Evolutionary conservation across 192 early-diverging fungal species (phyloP).

Genomic region (Borealophlyctis nickersoniae): DNA sequence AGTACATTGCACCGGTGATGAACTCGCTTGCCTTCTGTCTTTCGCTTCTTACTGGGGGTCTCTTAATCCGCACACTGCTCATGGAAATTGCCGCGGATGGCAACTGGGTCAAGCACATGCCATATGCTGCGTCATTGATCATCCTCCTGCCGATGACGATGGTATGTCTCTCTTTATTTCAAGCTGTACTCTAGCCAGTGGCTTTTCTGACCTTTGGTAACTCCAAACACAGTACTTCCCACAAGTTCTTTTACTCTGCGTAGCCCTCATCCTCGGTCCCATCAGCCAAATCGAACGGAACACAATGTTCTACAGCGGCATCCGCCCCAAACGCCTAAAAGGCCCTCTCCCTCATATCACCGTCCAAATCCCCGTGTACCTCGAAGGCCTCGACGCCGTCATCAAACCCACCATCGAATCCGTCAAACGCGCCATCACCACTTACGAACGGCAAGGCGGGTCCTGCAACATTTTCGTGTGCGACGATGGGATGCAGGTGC

Average conservation of each 20-base stretch:
- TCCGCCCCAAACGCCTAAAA: constrained; percentile 18
- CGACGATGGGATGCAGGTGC: constrained; percentile 28
- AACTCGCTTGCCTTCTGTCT: too few relatives aligned
- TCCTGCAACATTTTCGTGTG: constrained; percentile 20
- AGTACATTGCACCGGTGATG: too few relatives aligned
- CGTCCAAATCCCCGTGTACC: constrained; percentile 28
- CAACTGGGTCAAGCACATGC: not conserved
- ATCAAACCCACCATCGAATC: constrained; percentile 26
- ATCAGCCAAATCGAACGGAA: constrained; percentile 21
- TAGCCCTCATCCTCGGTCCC: constrained; percentile 11
- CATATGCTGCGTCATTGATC: not conserved
- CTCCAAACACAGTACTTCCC: constrained; percentile 4
- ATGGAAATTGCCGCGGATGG: not conserved
- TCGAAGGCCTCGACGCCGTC: constrained; percentile 23
- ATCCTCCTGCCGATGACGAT: too few relatives aligned
- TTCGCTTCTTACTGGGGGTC: too few relatives aligned
- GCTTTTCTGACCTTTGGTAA: too few relatives aligned
- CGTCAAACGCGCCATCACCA: constrained; percentile 12
- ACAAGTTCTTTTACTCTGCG: not conserved
- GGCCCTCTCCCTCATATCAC: constrained; percentile 17
- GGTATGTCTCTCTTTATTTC: too few relatives aligned
- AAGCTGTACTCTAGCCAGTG: too few relatives aligned
- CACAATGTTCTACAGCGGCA: constrained; percentile 19
- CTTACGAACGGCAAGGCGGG: constrained; percentile 21
- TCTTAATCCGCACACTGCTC: not conserved